phyloP scores from a whole-genome alignment of 192 early-diverging fungal species.

The Umbelopsis sp. region DNA sequence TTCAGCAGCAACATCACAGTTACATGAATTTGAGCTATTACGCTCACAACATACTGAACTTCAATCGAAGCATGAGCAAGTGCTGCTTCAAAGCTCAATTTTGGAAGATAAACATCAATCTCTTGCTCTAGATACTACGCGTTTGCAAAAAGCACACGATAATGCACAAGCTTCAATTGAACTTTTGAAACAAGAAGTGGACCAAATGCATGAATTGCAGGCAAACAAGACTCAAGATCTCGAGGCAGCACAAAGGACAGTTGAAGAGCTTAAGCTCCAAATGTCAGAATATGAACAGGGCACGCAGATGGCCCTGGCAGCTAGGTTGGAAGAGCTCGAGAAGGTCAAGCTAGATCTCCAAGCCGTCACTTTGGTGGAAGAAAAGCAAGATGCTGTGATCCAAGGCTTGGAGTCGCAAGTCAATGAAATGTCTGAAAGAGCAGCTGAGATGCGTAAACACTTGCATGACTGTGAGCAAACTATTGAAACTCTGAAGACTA shows the following conservation, averaged over 20 bases:
- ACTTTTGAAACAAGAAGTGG: constrained; percentile 4
- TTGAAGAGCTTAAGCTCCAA: constrained; percentile 24
- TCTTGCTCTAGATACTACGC: not conserved
- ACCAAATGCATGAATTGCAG: constrained; percentile 1
- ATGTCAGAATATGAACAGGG: constrained; percentile 34
- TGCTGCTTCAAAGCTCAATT: not conserved
- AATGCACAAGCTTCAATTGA: not conserved
- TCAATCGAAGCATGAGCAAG: not conserved
- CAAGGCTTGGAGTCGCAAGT: constrained; percentile 29
- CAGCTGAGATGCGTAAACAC: constrained; percentile 18
- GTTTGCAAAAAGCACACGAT: not conserved
- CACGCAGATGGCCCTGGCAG: constrained; percentile 29
- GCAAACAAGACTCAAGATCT: not conserved
- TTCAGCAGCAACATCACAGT: not conserved
- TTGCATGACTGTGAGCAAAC: constrained; percentile 25
- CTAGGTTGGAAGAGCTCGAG: constrained; percentile 33
- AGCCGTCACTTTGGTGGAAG: constrained; percentile 31
- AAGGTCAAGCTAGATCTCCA: constrained; percentile 33
- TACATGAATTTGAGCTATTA: not conserved
- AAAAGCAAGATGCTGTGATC: constrained; percentile 41
- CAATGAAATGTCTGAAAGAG: constrained; percentile 34
- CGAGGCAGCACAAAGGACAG: constrained; percentile 8
- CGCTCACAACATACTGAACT: not conserved
- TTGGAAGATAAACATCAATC: not conserved
- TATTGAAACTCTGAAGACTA: constrained; percentile 22